Conservation (phyloP, 495 filamentous ascomycete species). For the Aspergillus affinis region DNA sequence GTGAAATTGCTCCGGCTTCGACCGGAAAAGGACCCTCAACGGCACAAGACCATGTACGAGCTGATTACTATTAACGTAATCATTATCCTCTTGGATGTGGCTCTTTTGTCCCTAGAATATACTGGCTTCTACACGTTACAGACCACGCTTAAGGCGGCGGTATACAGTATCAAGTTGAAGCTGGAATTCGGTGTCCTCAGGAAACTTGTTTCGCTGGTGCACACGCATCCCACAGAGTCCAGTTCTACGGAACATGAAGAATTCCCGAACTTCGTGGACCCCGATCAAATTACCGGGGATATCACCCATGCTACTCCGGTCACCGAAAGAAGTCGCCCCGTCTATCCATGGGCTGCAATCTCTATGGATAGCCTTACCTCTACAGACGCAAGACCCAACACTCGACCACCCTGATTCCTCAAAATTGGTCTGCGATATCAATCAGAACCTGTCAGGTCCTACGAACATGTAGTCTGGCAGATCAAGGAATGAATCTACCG, state of each 20-base stretch:
- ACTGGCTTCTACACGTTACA: slow-evolving; percentile 51
- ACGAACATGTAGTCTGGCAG: too few species aligned
- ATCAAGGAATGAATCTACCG: too few species aligned
- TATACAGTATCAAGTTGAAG: slow-evolving; percentile 65
- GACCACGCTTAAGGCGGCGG: slow-evolving; percentile 54
- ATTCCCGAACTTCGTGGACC: slow-evolving; percentile 41
- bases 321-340: slow-evolving; percentile 14
- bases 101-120: slow-evolving; percentile 56
- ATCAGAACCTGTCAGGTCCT: too few species aligned
- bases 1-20: slow-evolving; percentile 44
- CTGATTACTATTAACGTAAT: slow-evolving; percentile 56
- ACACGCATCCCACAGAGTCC: slow-evolving; percentile 29
- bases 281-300: slow-evolving; percentile 35
- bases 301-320: slow-evolving; percentile 36
- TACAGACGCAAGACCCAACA: slow-evolving; percentile 24
- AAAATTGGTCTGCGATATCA: not conserved
- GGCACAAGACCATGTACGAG: slow-evolving; percentile 49
- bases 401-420: not conserved
- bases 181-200: slow-evolving; percentile 59
- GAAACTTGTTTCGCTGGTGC: slow-evolving; percentile 41
- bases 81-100: slow-evolving; percentile 54
- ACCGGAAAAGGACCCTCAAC: slow-evolving; percentile 38
- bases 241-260: slow-evolving; percentile 37
- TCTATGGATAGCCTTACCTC: slow-evolving; percentile 37
- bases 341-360: slow-evolving; percentile 27